These are phyloP conservation scores for Colletotrichum graminicola DNA, from an alignment of 2,329 filamentous ascomycete genomes.

Conservation along the genomic window DNA sequence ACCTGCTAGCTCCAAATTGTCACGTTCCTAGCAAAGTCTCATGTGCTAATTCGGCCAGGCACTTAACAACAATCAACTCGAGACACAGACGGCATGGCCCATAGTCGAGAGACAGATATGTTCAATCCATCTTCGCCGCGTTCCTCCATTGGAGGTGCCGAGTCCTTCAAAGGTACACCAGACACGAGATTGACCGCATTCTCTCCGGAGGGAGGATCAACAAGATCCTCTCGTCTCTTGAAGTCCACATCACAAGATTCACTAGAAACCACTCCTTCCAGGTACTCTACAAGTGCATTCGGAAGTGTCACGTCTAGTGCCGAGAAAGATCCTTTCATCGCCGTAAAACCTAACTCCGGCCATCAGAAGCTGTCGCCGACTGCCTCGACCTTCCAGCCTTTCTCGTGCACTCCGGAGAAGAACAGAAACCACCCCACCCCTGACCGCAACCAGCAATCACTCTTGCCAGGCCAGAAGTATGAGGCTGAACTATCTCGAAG, in stretches of 20 bases:
- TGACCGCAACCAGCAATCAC: neutral
- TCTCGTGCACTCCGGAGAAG: slow-evolving; percentile 46
- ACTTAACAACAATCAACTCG: neutral
- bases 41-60: neutral
- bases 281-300: slow-evolving; percentile 46
- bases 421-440: neutral
- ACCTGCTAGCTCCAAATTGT: neutral
- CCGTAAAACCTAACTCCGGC: slow-evolving; percentile 50
- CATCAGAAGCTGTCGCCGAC: slow-evolving; percentile 71
- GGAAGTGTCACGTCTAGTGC: slow-evolving; percentile 44
- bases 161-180: slow-evolving; percentile 73
- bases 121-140: slow-evolving; percentile 63
- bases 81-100: slow-evolving; percentile 17
- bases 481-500: slow-evolving; percentile 24
- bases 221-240: slow-evolving; percentile 56
- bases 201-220: slow-evolving; percentile 69
- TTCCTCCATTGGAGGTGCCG: slow-evolving; percentile 64
- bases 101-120: slow-evolving; percentile 8
- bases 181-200: slow-evolving; percentile 74
- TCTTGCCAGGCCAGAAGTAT: neutral
- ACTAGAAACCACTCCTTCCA: slow-evolving; percentile 48
- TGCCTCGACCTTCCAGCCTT: slow-evolving; percentile 71
- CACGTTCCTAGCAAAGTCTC: neutral
- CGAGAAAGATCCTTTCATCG: slow-evolving; percentile 69
- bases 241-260: slow-evolving; percentile 50